Evolutionary conservation across 306 rosid species (phyloP), one percentile per base, ranked within the genome.

Genomic region (Echinosophora koreensis): DNA sequence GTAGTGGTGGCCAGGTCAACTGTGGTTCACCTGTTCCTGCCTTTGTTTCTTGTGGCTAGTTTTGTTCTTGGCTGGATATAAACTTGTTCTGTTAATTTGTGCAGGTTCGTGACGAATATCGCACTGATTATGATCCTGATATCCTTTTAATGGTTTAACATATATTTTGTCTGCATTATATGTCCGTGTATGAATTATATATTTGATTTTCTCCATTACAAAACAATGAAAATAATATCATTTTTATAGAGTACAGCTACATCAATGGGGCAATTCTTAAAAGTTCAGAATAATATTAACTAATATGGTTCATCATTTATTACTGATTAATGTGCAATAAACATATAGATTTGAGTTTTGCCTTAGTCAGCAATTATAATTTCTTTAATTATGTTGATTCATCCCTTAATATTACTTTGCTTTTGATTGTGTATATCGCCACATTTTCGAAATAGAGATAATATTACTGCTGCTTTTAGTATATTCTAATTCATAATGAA

Each of bases 121-220:
- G 99, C 32, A 95, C 99, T 3, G 97, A 95, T 89, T 95, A 95
- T 65, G 99, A 95, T 86, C 98, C 99, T 78, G 99, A 92, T 95
- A 95, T 95, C 97, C 99, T 92, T 81, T 88, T 28, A n/a, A 74
- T 2, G 14, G 38, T 63, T 85, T 57, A 8, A 27, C 2, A 15
- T 72, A 14, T 56, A 34, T 38, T 6, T 74, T 30, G 14, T 77
- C 59, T 58, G 49, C 34, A 32, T 49, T 18, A 44, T 69, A 41
- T 27, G 6, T 61, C 8, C 15, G 15, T 14, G 42, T 30, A 14
- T 46, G 51, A 27, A 27, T 57, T 64, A 16, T 52, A 37, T 30
- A 35, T 4, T 56, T 38, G 52, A 52, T 60, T 77, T 58, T 57
- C 35, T 62, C 18, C 8, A 50, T 28, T 58, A 32, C 4, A 12